These are phyloP conservation scores for Botrytis fabae DNA, from an alignment of 2,329 filamentous ascomycete species.

Conservation along the genomic window DNA sequence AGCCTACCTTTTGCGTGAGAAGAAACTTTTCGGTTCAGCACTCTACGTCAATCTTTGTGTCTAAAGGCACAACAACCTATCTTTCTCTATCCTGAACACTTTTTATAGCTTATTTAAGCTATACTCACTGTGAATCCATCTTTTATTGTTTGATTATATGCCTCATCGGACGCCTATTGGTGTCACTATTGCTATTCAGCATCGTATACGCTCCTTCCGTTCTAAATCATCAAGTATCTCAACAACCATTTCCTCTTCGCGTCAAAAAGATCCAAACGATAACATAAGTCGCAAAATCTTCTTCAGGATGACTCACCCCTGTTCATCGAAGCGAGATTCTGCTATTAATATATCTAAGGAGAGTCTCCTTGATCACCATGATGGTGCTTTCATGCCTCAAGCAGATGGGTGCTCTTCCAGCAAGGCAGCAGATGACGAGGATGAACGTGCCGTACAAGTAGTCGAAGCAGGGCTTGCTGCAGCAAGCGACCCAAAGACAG, in stretches of 20 bases:
- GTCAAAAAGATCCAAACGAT: constrained; percentile 11
- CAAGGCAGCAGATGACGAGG: constrained; percentile 20
- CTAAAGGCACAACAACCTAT: background rate
- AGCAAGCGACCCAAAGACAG: constrained; percentile 9
- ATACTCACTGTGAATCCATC: background rate
- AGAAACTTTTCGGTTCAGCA: constrained; percentile 4
- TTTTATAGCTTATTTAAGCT: background rate
- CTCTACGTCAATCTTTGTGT: background rate
- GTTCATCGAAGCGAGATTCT: constrained; percentile 1
- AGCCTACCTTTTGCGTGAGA: background rate
- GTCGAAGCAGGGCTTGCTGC: constrained; percentile 15
- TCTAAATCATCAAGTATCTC: constrained; percentile 24
- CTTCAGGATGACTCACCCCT: constrained; percentile 13
- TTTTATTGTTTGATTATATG: constrained; percentile 6
- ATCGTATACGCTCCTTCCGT: constrained; percentile 39
- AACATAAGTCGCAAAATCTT: background rate
- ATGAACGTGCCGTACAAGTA: constrained; percentile 4
- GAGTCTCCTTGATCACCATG: constrained; percentile 8
- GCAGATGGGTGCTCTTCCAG: constrained; percentile 23
- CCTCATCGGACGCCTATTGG: constrained; percentile 23
- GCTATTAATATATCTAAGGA: background rate
- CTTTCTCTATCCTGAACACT: background rate
- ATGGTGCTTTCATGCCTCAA: constrained; percentile 18
- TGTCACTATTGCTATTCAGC: constrained; percentile 33
- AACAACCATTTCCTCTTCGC: constrained; percentile 3